Percentiles rank a stretch among this genome's conserved stretches.
These are phyloP conservation scores for Botrytis squamosa DNA, from an alignment of 2,329 filamentous ascomycete species.

Conservation along the genomic window DNA sequence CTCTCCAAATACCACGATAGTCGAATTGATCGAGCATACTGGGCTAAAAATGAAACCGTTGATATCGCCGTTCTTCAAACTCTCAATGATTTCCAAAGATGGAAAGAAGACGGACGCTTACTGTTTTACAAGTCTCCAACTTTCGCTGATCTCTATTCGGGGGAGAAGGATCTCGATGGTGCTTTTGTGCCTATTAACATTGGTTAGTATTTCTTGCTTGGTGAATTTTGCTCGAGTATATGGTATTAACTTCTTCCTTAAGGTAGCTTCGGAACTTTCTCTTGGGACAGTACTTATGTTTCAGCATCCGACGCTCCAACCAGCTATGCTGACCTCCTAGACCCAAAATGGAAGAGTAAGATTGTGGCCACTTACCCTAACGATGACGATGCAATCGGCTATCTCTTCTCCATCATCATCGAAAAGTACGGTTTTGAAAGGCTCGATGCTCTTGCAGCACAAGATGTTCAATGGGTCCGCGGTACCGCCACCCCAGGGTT, in stretches of 20 bases:
- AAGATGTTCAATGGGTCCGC: constrained; percentile 13
- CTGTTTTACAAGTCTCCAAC: constrained; percentile 3
- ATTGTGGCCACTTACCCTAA: constrained; percentile 12
- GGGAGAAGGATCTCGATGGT: constrained; percentile 3
- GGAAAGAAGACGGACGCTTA: constrained; percentile 40
- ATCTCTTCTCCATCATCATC: constrained; percentile 4
- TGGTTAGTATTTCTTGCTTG: background rate
- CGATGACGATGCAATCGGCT: background rate
- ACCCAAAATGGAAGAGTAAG: constrained; percentile 8
- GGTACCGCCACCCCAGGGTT: background rate
- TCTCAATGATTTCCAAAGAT: constrained; percentile 51
- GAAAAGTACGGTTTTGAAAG: constrained; percentile 3
- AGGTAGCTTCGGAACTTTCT: background rate
- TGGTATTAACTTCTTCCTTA: background rate
- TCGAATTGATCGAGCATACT: constrained; percentile 48
- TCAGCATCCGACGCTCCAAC: constrained; percentile 20
- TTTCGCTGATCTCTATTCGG: background rate
- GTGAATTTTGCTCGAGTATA: background rate
- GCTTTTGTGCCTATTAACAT: background rate
- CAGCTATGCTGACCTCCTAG: background rate
- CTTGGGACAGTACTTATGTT: background rate
- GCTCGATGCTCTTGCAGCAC: background rate
- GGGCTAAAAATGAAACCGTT: constrained; percentile 41
- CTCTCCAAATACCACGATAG: constrained; percentile 55
- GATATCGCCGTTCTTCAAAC: constrained; percentile 53